These are phyloP conservation scores for Pythium plurisporium DNA, from an alignment of 352 stramenopile species.

Conservation along the genomic window DNA sequence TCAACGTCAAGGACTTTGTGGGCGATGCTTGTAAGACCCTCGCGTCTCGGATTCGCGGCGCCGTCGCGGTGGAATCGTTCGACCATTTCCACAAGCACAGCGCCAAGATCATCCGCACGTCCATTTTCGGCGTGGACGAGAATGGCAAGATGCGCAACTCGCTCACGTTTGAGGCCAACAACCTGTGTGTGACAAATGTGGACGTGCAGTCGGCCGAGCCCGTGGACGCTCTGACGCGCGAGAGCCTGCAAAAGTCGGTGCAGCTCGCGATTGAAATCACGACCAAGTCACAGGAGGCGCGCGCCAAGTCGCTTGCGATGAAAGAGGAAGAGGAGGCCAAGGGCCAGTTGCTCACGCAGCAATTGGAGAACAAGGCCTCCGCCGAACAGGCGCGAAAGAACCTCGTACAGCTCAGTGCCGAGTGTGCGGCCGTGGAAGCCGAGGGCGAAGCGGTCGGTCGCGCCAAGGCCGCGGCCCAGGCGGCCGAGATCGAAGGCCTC, in stretches of 20 bases:
- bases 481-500: slow-evolving; percentile 67
- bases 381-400: slow-evolving; percentile 71
- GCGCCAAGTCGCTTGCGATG: slow-evolving; percentile 72
- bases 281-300: slow-evolving; percentile 76
- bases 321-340: slow-evolving; percentile 82
- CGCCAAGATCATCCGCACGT: slow-evolving; percentile 69
- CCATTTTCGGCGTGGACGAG: slow-evolving; percentile 70
- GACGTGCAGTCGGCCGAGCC: slow-evolving; percentile 78
- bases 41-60: slow-evolving; percentile 67
- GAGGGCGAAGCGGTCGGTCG: slow-evolving; percentile 58
- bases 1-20: slow-evolving; percentile 81
- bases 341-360: slow-evolving; percentile 59
- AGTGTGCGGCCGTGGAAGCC: slow-evolving; percentile 66
- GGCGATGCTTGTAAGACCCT: slow-evolving; percentile 80
- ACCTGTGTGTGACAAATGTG: slow-evolving; percentile 78
- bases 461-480: slow-evolving; percentile 55
- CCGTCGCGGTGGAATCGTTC: slow-evolving; percentile 67
- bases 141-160: slow-evolving; percentile 46
- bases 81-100: slow-evolving; percentile 85
- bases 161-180: slow-evolving; percentile 68
- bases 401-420: slow-evolving; percentile 65
- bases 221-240: slow-evolving; percentile 63
- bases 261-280: slow-evolving; percentile 85
- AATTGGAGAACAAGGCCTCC: slow-evolving; percentile 73
- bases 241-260: slow-evolving; percentile 78